Conservation (phyloP, 768 basidiomycete genomes). For the Boletellus sp. region DNA sequence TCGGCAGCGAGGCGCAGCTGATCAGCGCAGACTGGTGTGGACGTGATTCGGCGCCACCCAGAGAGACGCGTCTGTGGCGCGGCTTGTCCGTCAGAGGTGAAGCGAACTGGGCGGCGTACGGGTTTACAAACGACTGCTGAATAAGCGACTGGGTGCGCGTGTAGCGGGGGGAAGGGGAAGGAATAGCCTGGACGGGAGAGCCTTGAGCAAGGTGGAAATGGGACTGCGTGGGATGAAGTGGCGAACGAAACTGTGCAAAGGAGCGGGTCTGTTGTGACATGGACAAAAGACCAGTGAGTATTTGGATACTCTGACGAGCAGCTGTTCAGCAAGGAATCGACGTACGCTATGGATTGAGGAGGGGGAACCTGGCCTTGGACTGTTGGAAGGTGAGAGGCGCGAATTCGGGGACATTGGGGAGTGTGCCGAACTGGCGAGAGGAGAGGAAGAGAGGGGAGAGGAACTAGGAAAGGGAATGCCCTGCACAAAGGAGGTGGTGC, state of each 20-base stretch:
- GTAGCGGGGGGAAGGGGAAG: conserved; percentile 8
- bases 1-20: neutral
- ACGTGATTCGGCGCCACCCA: conserved; percentile 7
- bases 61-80: conserved; percentile 6
- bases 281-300: neutral
- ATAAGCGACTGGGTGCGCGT: conserved; percentile 15
- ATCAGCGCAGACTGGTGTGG: neutral
- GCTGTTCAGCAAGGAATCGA: neutral
- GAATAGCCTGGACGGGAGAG: neutral
- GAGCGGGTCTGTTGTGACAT: neutral
- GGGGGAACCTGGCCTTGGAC: conserved; percentile 10
- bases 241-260: conserved; percentile 10
- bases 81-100: neutral
- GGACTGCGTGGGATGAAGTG: conserved; percentile 5
- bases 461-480: conserved; percentile 12
- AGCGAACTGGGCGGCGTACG: neutral
- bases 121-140: conserved; percentile 12
- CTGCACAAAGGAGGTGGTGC: conserved; percentile 6
- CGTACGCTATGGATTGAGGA: conserved; percentile 11
- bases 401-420: neutral
- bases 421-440: conserved; percentile 4
- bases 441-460: conserved; percentile 10
- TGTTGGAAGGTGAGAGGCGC: conserved; percentile 6
- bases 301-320: neutral
- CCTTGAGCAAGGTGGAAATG: conserved; percentile 2